Conservation (phyloP, 2,329 filamentous ascomycete genomes). For the Aspergillus novoparasiticus region DNA sequence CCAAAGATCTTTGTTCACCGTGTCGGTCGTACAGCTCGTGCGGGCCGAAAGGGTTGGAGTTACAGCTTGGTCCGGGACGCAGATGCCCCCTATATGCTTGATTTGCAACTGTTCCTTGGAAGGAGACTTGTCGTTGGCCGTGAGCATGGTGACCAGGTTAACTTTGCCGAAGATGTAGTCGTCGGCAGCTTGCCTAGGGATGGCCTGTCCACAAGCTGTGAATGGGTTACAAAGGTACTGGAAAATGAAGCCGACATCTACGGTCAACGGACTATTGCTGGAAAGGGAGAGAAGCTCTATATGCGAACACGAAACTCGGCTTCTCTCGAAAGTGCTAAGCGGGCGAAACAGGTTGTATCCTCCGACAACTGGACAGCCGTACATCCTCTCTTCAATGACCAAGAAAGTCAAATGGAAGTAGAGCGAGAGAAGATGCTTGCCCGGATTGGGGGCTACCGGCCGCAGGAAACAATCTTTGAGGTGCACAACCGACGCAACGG, state of each 20-base stretch:
- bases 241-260: conserved; percentile 74
- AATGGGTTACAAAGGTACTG: conserved; percentile 81
- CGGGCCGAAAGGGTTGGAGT: conserved; percentile 88
- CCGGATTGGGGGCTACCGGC: conserved; percentile 83
- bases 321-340: conserved; percentile 84
- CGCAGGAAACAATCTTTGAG: conserved; percentile 95
- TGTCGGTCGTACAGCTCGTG: conserved; percentile 92
- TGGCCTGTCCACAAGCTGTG: conserved; percentile 72
- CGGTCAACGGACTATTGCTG: conserved; percentile 70
- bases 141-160: conserved; percentile 59
- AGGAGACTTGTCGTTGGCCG: conserved; percentile 77
- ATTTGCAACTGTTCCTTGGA: conserved; percentile 93
- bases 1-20: conserved; percentile 96
- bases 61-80: conserved; percentile 88
- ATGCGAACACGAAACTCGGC: conserved; percentile 86
- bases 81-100: conserved; percentile 88
- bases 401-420: conserved; percentile 63
- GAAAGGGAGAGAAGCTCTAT: conserved; percentile 92
- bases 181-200: conserved; percentile 76
- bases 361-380: conserved; percentile 72
- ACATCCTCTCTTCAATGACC: conserved; percentile 77
- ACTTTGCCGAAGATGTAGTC: conserved; percentile 81
- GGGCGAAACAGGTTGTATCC: conserved; percentile 75
- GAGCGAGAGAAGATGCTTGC: conserved; percentile 85
- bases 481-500: conserved; percentile 76